These are phyloP conservation scores for Nicotiana undulata DNA, from an alignment of 257 asterid genomes.

Conservation along the genomic window DNA sequence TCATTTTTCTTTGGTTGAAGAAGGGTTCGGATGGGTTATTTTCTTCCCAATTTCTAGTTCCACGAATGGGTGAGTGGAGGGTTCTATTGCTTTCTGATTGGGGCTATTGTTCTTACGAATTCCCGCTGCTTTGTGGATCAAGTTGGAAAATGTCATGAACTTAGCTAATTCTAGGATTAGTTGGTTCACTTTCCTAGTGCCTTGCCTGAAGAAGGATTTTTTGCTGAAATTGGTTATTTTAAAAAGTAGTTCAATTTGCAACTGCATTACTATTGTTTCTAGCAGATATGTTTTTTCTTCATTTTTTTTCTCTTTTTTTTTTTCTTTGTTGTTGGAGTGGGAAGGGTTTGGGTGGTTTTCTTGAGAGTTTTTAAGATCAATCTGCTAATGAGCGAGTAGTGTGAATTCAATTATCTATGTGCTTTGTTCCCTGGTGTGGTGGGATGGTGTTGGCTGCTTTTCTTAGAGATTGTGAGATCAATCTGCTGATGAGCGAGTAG, in stretches of 20 bases:
- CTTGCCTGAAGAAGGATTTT: not conserved
- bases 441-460: not conserved
- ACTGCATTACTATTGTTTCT: not conserved
- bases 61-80: not conserved
- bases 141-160: not conserved
- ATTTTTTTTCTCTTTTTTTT: not conserved
- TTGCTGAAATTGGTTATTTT: not conserved
- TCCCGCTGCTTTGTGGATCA: not conserved
- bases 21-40: not conserved
- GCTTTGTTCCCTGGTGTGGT: not conserved
- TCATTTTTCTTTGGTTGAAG: not conserved
- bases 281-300: not conserved
- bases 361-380: not conserved
- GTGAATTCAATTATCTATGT: not conserved
- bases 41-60: not conserved
- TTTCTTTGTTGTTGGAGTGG: not conserved
- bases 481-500: not conserved
- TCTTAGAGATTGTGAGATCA: not conserved
- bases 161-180: not conserved
- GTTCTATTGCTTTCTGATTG: not conserved
- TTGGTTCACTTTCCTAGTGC: not conserved
- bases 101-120: not conserved
- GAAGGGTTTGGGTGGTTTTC: not conserved
- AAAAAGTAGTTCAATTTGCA: not conserved
- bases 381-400: not conserved